Evolutionary conservation across 192 early-diverging fungal species (phyloP), one percentile per base, ranked within the genome.

Genomic region (Radiomyces spectabilis): DNA sequence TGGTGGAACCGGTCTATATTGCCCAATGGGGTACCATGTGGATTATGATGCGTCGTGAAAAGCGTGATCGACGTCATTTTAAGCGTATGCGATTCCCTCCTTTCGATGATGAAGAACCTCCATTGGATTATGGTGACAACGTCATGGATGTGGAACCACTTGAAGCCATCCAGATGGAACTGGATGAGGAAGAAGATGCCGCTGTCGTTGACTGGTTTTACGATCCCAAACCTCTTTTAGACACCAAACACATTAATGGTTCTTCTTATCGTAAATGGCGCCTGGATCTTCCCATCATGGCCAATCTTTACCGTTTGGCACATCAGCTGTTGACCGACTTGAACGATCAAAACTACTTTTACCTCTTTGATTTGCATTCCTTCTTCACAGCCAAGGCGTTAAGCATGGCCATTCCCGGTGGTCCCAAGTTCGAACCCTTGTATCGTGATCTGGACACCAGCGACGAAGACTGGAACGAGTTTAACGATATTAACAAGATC

Each of bases 401-500:
- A 30, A 97, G 96, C 66, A 88, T 99, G 82, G 94, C 94, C 8
- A 94, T 99, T 57, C 97, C 97, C 0, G 94, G 94, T 48, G 97
- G 97, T 18, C 93, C 94, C 24, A 94, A 95, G 53, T 99, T 99
- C 32, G 97, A 99, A 73, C 94, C 97, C 6, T 76, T 99, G 30
- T 91, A 88, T 70, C 84, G 90, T n/a, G 97, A 99, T 71, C 82
- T 93, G 59, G 92, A 99, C 62, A 82, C 92, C 1, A 88, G 84
- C 1, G 97, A 99, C 69, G 94, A 99, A 67, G 97, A 99, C 76
- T 99, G 97, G 97, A 99, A 97, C 72, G 97, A 99, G 68, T 99
- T 99, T 73, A 99, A 99, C 75, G 97, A 99, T 65, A 97, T 99
- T 78, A 93, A 94, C 87, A 99, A 99, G 74, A 93, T 99, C 57